Percentiles rank a stretch among this genome's conserved stretches.
Conservation (phyloP, 441 rosid genomes). For the Manihot esculenta region DNA sequence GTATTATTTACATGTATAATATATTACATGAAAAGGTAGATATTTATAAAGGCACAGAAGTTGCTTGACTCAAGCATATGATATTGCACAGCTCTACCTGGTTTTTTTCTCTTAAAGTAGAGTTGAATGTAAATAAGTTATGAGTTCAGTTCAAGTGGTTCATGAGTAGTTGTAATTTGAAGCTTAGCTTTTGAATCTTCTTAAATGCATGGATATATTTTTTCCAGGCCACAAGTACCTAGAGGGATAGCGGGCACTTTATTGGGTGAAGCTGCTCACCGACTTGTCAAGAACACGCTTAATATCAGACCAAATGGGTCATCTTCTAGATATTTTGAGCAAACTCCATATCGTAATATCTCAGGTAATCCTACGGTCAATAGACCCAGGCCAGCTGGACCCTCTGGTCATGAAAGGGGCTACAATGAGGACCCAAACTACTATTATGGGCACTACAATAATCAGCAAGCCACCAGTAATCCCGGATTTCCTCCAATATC, state of each 20-base stretch:
- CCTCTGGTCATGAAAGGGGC: constrained; percentile 56
- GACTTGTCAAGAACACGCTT: constrained; percentile 88
- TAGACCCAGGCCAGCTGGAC: constrained; percentile 63
- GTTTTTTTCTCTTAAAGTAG: not conserved
- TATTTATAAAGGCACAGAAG: not conserved
- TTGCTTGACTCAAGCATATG: not conserved
- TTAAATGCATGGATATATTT: constrained; percentile 6
- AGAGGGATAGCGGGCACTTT: constrained; percentile 72
- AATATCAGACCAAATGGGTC: constrained; percentile 63
- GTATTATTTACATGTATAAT: too few species aligned
- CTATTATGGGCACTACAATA: constrained; percentile 41
- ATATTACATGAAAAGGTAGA: not conserved
- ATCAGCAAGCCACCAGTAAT: constrained; percentile 43
- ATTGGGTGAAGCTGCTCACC: constrained; percentile 96
- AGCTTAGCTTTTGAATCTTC: not conserved
- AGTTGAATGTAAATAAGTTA: not conserved
- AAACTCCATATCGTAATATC: constrained; percentile 36
- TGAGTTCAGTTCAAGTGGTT: not conserved
- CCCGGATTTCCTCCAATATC: constrained; percentile 42
- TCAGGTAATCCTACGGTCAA: constrained; percentile 39
- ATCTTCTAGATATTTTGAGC: constrained; percentile 47
- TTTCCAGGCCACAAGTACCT: constrained; percentile 68
- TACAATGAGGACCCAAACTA: constrained; percentile 42
- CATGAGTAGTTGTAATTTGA: not conserved
- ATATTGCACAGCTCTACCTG: not conserved